Percentiles rank a stretch among this genome's conserved stretches.
These are phyloP conservation scores for Mortierella sp. DNA, from an alignment of 371 early-diverging fungal genomes.

Conservation along the genomic window DNA sequence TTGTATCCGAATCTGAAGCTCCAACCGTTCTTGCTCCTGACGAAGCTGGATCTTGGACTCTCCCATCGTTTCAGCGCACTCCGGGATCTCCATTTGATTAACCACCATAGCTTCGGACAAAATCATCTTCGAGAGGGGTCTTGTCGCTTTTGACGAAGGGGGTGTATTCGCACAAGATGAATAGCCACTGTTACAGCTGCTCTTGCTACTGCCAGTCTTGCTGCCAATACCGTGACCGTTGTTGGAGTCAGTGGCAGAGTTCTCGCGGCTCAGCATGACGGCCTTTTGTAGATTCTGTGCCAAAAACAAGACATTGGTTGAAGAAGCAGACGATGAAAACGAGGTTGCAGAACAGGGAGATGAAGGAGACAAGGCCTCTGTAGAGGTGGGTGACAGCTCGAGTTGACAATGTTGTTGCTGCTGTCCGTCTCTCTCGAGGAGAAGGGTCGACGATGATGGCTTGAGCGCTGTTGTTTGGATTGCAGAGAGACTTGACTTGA, in stretches of 20 bases:
- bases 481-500: slow-evolving; percentile 4
- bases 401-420: neutral
- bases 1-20: slow-evolving; percentile 3
- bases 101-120: slow-evolving; percentile 28
- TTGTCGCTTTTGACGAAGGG: no score
- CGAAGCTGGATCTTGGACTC: slow-evolving; percentile 9
- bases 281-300: slow-evolving; percentile 41
- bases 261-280: slow-evolving; percentile 11
- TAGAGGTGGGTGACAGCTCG: slow-evolving; percentile 6
- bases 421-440: slow-evolving; percentile 1
- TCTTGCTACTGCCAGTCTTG: neutral
- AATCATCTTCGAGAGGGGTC: slow-evolving; percentile 1
- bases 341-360: neutral
- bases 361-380: slow-evolving; percentile 1
- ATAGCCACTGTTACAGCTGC: neutral
- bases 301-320: slow-evolving; percentile 15
- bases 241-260: neutral
- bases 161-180: no score
- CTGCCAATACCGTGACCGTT: neutral
- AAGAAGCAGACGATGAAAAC: slow-evolving; percentile 1
- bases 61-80: slow-evolving; percentile 28
- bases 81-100: slow-evolving; percentile 29
- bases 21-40: slow-evolving; percentile 5
- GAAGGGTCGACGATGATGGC: neutral
- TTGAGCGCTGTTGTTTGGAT: slow-evolving; percentile 4